Evolutionary conservation across 2,329 filamentous ascomycete genomes (phyloP), one percentile per base, ranked within the genome.

Genomic region (Periconia sp.): DNA sequence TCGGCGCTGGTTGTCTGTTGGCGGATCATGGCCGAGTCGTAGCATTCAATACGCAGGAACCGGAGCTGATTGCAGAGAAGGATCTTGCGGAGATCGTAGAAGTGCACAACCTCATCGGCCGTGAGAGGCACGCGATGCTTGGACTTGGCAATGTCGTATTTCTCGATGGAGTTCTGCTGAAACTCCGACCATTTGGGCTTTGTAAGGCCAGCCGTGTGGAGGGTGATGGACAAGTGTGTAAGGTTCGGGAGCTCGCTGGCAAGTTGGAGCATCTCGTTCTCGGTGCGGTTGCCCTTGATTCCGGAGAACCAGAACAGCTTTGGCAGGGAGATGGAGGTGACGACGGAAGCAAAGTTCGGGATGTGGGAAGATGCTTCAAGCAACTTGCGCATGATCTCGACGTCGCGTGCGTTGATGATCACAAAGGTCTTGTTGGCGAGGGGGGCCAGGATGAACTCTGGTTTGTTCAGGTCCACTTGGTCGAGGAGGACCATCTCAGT

Each of bases 221-320:
- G 95, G 10, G 92, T 96, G 72, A 84, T 91, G 41, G 85, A 85
- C 64, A 92, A 90, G 10, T 87, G 88, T 0, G 82, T 85, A 0
- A 96, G 96, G 69, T 80, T 92, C 2, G 89, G 91, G 2, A 96
- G 91, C 64, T 85, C 91, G 13, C 73, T 95, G 48, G 91, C 96
- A 66, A 93, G 96, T 64, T 91, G 91, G 0, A 91, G 85, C 62
- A 91, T 91, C 53, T 93, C 97, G 68, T 96, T 97, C 69, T 86
- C 91, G 1, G 94, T 96, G 64, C 93, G 97, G 2, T 81, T 0
- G 76, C 95, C 15, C 87, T 95, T 61, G 87, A 93, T 64, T 88
- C 89, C 70, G 82, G 87, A 2, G 76, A 76, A 53, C 67, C 72
- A 17, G 74, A 77, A 30, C 74, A 78, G 53, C 69, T 73, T 48